phyloP scores from a whole-genome alignment of 768 basidiomycete species.

The Termitomyces sp. region DNA sequence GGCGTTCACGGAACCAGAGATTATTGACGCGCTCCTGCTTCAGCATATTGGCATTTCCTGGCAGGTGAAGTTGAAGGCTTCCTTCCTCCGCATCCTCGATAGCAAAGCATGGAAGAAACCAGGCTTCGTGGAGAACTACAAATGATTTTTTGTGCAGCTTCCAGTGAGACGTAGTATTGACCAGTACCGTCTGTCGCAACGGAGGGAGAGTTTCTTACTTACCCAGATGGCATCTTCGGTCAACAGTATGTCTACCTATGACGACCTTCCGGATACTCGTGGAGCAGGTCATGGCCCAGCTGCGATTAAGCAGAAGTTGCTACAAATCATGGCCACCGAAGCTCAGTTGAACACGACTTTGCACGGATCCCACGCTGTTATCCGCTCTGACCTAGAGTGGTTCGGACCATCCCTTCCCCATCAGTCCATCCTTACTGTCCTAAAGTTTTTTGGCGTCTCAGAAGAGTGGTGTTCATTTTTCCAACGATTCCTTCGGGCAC shows the following conservation, averaged over 20 bases:
- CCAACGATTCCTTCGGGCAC: slow-evolving; percentile 13
- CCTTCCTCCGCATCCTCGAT: slow-evolving; percentile 24
- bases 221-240: slow-evolving; percentile 27
- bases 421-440: slow-evolving; percentile 37
- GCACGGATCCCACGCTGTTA: slow-evolving; percentile 25
- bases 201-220: slow-evolving; percentile 26
- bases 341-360: slow-evolving; percentile 33
- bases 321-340: slow-evolving; percentile 38
- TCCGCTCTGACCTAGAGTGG: slow-evolving; percentile 31
- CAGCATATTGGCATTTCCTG: slow-evolving; percentile 41
- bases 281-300: slow-evolving; percentile 9
- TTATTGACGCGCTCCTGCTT: slow-evolving; percentile 41
- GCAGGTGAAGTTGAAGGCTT: slow-evolving; percentile 34
- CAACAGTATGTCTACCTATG: neutral
- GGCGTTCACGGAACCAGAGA: slow-evolving; percentile 45
- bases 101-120: slow-evolving; percentile 34
- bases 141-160: slow-evolving; percentile 20
- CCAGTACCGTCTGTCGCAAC: slow-evolving; percentile 19
- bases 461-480: slow-evolving; percentile 30
- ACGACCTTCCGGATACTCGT: slow-evolving; percentile 29
- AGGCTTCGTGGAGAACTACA: slow-evolving; percentile 11
- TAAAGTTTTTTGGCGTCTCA: slow-evolving; percentile 37
- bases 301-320: slow-evolving; percentile 33
- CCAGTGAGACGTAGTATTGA: slow-evolving; percentile 19
- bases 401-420: slow-evolving; percentile 37